Percentiles rank a stretch among this genome's conserved stretches.
phyloP scores from a whole-genome alignment of 805 yeast genomes.

The Ogataea zsoltii region DNA sequence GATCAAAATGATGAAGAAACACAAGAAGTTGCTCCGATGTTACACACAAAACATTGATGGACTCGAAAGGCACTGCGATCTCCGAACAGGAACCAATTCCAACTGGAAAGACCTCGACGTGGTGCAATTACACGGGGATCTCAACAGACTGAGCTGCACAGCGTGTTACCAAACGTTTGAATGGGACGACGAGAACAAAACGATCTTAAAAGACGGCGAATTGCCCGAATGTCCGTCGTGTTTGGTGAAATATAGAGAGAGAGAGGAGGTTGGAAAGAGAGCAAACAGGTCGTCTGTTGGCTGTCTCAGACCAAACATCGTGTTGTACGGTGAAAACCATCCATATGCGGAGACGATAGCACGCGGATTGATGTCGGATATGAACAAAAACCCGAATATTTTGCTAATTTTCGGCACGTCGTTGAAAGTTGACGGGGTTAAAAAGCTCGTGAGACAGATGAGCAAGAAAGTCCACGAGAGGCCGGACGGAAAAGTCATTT shows the following conservation, averaged over 20 bases:
- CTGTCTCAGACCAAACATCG: conserved; percentile 81
- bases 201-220: conserved; percentile 55
- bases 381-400: conserved; percentile 69
- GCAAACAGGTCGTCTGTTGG: conserved; percentile 73
- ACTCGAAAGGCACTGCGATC: conserved; percentile 65
- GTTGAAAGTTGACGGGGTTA: conserved; percentile 86
- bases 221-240: conserved; percentile 81
- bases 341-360: conserved; percentile 83
- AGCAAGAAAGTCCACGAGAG: conserved; percentile 72
- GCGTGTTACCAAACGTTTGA: conserved; percentile 56
- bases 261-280: conserved; percentile 72
- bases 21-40: conserved; percentile 73
- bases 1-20: conserved; percentile 58
- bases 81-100: conserved; percentile 63
- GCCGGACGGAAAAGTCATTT: conserved; percentile 72
- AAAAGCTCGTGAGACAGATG: conserved; percentile 66
- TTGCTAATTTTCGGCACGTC: conserved; percentile 93
- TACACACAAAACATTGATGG: conserved; percentile 97
- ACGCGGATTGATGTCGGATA: conserved; percentile 64
- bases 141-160: conserved; percentile 75
- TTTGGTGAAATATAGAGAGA: conserved; percentile 50
- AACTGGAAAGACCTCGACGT: conserved; percentile 71
- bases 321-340: conserved; percentile 91
- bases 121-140: conserved; percentile 88
- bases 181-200: conserved; percentile 61